Conservation (phyloP, 2,329 filamentous ascomycete genomes). For the Remersonia thermophila region DNA sequence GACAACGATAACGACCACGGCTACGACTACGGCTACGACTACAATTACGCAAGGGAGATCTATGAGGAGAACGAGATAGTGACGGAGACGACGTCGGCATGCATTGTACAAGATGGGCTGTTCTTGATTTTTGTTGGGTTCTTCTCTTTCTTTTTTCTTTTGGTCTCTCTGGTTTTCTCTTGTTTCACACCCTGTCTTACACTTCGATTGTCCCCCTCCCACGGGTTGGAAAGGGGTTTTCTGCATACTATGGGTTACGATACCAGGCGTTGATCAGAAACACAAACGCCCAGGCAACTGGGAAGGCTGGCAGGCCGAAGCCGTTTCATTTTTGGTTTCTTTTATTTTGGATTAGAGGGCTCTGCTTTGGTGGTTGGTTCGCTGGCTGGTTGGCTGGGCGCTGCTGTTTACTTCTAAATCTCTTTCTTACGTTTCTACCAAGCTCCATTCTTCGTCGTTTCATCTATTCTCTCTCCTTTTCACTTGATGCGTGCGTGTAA, state of each 20-base stretch:
- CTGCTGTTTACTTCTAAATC: too few relatives aligned
- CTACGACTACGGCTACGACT: background rate
- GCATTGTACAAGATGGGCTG: constrained; percentile 18
- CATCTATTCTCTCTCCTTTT: too few relatives aligned
- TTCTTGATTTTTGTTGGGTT: constrained; percentile 2
- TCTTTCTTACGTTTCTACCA: too few relatives aligned
- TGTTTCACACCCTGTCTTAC: constrained; percentile 8
- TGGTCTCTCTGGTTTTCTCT: constrained; percentile 3
- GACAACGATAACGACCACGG: background rate
- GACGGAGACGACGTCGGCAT: too few relatives aligned
- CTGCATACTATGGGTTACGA: constrained; percentile 17
- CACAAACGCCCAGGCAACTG: constrained; percentile 14
- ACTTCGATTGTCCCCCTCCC: constrained; percentile 1
- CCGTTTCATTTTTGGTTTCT: constrained; percentile 6
- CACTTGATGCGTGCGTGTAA: too few relatives aligned
- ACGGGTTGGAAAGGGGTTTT: constrained; percentile 10
- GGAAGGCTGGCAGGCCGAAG: constrained; percentile 2
- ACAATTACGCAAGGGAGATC: too few relatives aligned
- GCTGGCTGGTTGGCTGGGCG: too few relatives aligned
- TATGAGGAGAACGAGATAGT: too few relatives aligned
- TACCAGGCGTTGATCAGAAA: constrained; percentile 16
- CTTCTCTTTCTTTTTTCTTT: constrained; percentile 5
- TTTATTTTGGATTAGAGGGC: too few relatives aligned
- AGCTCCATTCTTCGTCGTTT: too few relatives aligned
- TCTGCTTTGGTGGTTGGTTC: too few relatives aligned